These are phyloP conservation scores for Penicillium thymicola DNA, from an alignment of 2,329 filamentous ascomycete species.

Conservation along the genomic window DNA sequence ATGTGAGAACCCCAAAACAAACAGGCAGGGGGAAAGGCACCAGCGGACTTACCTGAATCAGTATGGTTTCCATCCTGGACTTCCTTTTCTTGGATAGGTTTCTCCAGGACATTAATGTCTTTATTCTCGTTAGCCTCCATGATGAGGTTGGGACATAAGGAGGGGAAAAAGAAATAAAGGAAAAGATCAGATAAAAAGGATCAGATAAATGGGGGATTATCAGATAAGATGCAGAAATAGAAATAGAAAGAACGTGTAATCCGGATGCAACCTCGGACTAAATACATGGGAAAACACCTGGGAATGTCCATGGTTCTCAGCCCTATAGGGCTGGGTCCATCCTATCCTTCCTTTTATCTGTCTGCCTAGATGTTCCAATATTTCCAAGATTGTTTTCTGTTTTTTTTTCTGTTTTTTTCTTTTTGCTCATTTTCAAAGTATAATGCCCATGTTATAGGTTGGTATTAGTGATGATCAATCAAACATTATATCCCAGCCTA, in stretches of 20 bases:
- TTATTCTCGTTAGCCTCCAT: conserved; percentile 1
- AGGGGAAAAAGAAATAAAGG: not conserved
- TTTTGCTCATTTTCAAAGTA: not conserved
- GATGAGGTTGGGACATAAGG: not conserved
- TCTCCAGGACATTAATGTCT: not conserved
- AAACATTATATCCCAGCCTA: no score
- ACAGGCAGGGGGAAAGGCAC: not conserved
- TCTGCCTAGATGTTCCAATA: not conserved
- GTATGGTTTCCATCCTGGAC: not conserved
- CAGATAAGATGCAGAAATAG: conserved; percentile 20
- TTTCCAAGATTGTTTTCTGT: no score
- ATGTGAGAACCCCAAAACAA: not conserved
- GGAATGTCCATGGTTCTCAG: not conserved
- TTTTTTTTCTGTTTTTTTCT: no score
- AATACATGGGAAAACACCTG: not conserved
- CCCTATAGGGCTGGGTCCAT: conserved; percentile 7
- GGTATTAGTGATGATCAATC: not conserved
- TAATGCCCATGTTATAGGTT: not conserved
- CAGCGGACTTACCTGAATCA: not conserved
- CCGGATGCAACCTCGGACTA: conserved; percentile 2
- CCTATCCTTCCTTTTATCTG: not conserved
- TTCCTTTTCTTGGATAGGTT: not conserved
- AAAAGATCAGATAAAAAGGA: conserved; percentile 4
- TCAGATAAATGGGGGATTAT: conserved; percentile 21
- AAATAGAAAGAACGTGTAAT: not conserved